These are phyloP conservation scores for Monosporascus sp. DNA, from an alignment of 2,329 filamentous ascomycete genomes.

Conservation along the genomic window DNA sequence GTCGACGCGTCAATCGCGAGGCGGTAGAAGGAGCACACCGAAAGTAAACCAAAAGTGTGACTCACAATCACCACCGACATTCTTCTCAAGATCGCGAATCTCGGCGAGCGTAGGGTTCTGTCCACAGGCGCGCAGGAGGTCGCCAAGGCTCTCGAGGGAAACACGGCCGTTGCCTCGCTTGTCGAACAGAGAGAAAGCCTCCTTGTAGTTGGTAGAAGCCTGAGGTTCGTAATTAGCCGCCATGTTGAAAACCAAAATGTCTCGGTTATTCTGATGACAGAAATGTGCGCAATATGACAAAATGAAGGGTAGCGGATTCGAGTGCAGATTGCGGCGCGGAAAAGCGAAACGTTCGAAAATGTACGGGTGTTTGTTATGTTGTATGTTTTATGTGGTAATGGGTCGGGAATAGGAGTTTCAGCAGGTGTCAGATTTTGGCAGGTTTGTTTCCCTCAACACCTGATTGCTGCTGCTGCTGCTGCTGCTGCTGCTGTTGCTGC, in stretches of 20 bases:
- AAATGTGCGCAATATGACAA: neutral
- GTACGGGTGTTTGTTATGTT: neutral
- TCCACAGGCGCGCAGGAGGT: constrained; percentile 91
- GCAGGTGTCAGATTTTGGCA: neutral
- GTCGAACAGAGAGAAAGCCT: constrained; percentile 99
- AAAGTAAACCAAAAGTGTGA: constrained; percentile 22
- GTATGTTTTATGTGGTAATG: neutral
- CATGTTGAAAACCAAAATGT: constrained; percentile 15
- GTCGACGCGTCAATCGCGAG: neutral
- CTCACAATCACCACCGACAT: constrained; percentile 85
- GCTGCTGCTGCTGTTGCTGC: neutral
- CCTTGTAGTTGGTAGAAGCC: constrained; percentile 97
- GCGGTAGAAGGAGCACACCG: neutral
- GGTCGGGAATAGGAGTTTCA: neutral
- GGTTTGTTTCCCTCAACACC: neutral
- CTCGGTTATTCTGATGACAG: neutral
- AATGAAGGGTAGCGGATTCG: neutral
- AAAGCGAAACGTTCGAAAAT: neutral
- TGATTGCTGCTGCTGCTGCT: neutral
- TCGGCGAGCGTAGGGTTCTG: constrained; percentile 96
- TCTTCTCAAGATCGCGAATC: constrained; percentile 88
- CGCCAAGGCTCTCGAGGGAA: constrained; percentile 77
- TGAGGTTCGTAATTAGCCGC: constrained; percentile 36
- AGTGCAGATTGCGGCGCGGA: neutral
- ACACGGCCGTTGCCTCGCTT: constrained; percentile 97